Conservation (phyloP, 139 green algal species). For the Parachlorella kessleri region DNA sequence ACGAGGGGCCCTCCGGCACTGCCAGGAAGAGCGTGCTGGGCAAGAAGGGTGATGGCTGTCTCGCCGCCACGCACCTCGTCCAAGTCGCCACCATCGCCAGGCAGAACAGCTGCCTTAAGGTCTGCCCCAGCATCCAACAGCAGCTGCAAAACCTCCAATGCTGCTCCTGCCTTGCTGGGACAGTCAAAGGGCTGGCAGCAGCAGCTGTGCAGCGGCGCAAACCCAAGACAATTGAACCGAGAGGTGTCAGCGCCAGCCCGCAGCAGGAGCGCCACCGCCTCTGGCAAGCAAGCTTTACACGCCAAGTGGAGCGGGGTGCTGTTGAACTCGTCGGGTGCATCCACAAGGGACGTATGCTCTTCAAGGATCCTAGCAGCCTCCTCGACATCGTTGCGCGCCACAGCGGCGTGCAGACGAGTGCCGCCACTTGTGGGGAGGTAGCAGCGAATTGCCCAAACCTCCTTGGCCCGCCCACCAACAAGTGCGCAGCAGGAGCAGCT, state of each 20-base stretch:
- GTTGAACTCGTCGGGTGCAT: not conserved
- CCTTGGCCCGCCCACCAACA: too few species aligned
- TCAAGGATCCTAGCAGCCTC: not conserved
- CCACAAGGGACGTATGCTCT: not conserved
- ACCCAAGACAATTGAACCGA: not conserved
- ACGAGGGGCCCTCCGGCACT: not conserved
- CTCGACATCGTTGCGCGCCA: not conserved
- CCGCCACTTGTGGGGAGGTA: not conserved
- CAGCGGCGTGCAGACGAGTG: not conserved
- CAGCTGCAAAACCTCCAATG: not conserved
- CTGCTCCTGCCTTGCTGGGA: not conserved
- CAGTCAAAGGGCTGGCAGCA: not conserved
- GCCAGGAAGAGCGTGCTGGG: not conserved
- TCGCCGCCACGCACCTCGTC: not conserved
- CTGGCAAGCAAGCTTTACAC: too few species aligned
- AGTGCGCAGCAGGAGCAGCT: too few species aligned
- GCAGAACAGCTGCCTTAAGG: not conserved
- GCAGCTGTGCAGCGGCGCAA: not conserved
- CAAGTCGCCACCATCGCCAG: not conserved
- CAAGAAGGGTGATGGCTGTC: not conserved
- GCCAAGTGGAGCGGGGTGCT: not conserved
- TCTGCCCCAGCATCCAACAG: not conserved
- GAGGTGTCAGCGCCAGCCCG: not conserved
- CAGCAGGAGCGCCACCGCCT: not conserved
- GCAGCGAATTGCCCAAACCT: not conserved